phyloP scores from a whole-genome alignment of 2,329 filamentous ascomycete genomes.

The Monilinia fructicola region DNA sequence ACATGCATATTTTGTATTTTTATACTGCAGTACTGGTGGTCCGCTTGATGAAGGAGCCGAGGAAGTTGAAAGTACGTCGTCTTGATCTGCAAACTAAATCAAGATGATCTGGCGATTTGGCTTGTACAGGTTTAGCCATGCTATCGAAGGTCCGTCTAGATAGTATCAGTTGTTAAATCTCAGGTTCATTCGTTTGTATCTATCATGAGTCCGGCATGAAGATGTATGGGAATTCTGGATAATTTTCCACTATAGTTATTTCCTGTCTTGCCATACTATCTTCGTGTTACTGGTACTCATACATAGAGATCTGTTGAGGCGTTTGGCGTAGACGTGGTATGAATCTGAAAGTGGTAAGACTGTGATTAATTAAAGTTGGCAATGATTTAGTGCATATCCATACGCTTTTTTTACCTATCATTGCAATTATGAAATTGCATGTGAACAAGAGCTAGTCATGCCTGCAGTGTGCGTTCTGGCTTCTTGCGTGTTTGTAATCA shows the following conservation, averaged over 20 bases:
- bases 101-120: background rate
- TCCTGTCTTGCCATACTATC: background rate
- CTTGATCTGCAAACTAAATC: background rate
- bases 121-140: background rate
- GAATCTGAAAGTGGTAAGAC: background rate
- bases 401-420: background rate
- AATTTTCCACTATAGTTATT: background rate
- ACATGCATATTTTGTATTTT: too few species aligned
- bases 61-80: background rate
- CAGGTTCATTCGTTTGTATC: background rate
- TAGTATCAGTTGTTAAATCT: background rate
- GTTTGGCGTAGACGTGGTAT: too few species aligned
- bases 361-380: background rate
- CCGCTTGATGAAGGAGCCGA: background rate
- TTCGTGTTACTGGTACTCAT: background rate
- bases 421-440: background rate
- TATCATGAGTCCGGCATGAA: background rate
- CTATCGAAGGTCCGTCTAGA: background rate
- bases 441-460: background rate
- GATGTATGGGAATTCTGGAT: background rate
- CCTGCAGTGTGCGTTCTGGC: too few species aligned
- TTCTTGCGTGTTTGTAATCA: background rate
- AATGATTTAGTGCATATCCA: background rate
- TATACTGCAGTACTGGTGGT: background rate
- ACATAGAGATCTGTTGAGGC: too few species aligned